Conservation (phyloP, 768 basidiomycete species). For the Lentinula boryana region DNA sequence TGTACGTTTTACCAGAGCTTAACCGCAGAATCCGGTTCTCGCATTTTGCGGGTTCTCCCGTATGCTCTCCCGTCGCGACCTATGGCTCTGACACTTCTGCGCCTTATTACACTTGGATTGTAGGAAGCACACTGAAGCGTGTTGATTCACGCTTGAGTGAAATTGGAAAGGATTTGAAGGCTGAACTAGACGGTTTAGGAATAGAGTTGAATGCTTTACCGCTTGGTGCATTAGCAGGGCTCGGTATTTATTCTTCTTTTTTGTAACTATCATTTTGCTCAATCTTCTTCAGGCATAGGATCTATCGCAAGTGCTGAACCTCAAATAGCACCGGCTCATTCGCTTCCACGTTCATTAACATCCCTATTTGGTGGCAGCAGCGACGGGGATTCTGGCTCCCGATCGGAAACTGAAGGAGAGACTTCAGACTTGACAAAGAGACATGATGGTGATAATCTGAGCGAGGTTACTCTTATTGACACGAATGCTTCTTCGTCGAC, state of each 20-base stretch:
- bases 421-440: not conserved
- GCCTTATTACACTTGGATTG: slow-evolving; percentile 46
- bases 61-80: slow-evolving; percentile 15
- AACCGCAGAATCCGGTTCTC: slow-evolving; percentile 17
- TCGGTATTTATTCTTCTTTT: not conserved
- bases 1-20: slow-evolving; percentile 53
- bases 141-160: slow-evolving; percentile 36
- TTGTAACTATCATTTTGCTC: not conserved
- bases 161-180: slow-evolving; percentile 17
- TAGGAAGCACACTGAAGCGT: slow-evolving; percentile 45
- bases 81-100: slow-evolving; percentile 4
- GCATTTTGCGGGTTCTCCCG: slow-evolving; percentile 21
- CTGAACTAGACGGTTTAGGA: not conserved
- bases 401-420: not conserved
- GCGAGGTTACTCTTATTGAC: not conserved
- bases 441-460: not conserved
- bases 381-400: not conserved
- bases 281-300: not conserved
- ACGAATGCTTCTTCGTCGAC: not conserved
- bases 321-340: not conserved
- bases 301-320: not conserved
- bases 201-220: not conserved
- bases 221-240: not conserved
- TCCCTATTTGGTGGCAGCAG: not conserved
- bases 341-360: not conserved